Evolutionary conservation across 176 grass and related monocot species (phyloP).

Genomic region (Saccharum spontaneum): DNA sequence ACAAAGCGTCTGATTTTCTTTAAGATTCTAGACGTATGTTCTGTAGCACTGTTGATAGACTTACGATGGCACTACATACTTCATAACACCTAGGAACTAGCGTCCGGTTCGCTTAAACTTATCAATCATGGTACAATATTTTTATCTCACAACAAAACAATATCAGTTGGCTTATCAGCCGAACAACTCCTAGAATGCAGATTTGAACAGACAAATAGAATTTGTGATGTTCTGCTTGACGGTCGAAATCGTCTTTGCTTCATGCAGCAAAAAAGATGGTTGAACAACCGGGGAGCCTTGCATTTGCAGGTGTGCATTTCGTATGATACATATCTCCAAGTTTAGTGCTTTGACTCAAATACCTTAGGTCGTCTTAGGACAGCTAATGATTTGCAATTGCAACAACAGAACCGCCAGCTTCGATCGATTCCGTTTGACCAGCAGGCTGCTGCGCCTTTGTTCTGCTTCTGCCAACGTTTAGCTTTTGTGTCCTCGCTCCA

Average conservation of each 20-base stretch:
- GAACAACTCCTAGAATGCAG: neutral
- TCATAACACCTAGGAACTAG: neutral
- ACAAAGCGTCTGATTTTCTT: too few relatives aligned
- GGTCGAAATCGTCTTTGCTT: neutral
- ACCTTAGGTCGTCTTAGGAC: neutral
- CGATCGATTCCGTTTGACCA: constrained; percentile 22
- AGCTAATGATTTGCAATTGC: neutral
- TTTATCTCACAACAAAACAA: too few relatives aligned
- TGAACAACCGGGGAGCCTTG: neutral
- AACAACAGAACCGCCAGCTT: neutral
- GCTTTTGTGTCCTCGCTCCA: constrained; percentile 14
- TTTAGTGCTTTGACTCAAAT: constrained; percentile 12
- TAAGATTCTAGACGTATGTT: too few relatives aligned
- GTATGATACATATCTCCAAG: neutral
- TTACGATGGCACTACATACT: too few relatives aligned
- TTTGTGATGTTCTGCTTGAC: neutral
- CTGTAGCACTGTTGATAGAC: too few relatives aligned
- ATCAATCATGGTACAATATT: too few relatives aligned
- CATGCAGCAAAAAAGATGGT: neutral
- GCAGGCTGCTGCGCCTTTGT: neutral
- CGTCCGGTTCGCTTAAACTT: too few relatives aligned
- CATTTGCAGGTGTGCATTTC: neutral
- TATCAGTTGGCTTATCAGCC: too few relatives aligned
- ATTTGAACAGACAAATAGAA: neutral
- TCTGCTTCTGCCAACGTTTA: constrained; percentile 22